phyloP scores from a whole-genome alignment of 2,329 filamentous ascomycete species.

The Pyrenochaeta sp. region DNA sequence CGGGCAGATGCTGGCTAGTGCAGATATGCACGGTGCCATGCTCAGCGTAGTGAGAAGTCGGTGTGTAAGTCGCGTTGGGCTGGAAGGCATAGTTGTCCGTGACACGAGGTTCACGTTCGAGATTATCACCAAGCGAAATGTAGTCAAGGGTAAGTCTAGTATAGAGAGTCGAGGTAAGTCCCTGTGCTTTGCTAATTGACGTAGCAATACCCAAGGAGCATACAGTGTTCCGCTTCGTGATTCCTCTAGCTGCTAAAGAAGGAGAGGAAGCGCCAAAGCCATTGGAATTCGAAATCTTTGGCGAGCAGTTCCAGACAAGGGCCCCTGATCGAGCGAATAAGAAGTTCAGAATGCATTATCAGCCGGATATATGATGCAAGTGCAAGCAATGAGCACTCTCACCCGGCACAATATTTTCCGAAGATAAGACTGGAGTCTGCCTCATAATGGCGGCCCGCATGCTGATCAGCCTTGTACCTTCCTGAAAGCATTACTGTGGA shows the following conservation, averaged over 20 bases:
- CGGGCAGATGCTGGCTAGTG: slow-evolving; percentile 77
- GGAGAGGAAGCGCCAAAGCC: slow-evolving; percentile 46
- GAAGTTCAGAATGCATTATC: slow-evolving; percentile 89
- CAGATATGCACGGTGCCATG: slow-evolving; percentile 89
- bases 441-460: not conserved
- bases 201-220: slow-evolving; percentile 85
- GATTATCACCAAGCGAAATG: slow-evolving; percentile 75
- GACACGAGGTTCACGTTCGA: slow-evolving; percentile 90
- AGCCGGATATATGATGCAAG: slow-evolving; percentile 72
- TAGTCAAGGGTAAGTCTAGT: slow-evolving; percentile 68
- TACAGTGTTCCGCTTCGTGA: slow-evolving; percentile 80
- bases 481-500: not conserved
- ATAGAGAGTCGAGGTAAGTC: slow-evolving; percentile 15
- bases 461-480: not conserved
- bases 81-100: slow-evolving; percentile 85
- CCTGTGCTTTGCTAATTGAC: slow-evolving; percentile 14
- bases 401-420: not conserved
- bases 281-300: slow-evolving; percentile 84
- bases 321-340: slow-evolving; percentile 86
- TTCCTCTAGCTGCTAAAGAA: slow-evolving; percentile 60
- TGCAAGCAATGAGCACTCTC: not conserved
- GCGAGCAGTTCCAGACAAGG: slow-evolving; percentile 84
- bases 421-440: not conserved
- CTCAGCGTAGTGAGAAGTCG: slow-evolving; percentile 83
- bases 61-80: slow-evolving; percentile 82